Evolutionary conservation across 352 stramenopile genomes (phyloP).

Genomic region (Phytopythium oedochilum): DNA sequence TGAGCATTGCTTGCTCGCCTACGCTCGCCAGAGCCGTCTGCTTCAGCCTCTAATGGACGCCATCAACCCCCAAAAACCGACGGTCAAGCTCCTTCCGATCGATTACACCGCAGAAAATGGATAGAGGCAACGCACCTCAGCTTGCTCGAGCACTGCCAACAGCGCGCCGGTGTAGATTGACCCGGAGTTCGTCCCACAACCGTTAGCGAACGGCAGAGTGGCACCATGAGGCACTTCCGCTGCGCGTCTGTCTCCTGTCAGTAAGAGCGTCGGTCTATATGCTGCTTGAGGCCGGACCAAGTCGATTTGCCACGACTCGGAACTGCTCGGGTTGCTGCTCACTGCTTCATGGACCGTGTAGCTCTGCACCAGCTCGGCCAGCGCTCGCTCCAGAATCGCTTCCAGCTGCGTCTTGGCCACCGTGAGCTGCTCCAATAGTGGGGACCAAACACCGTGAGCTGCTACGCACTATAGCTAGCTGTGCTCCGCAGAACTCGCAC

Average conservation of each 20-base stretch:
- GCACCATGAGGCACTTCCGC: too few species aligned
- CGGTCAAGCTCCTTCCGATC: background rate
- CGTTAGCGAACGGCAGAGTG: constrained; percentile 23
- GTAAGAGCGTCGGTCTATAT: background rate
- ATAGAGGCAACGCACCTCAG: constrained; percentile 45
- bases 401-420: constrained; percentile 32
- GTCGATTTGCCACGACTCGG: constrained; percentile 3
- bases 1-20: constrained; percentile 32
- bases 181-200: constrained; percentile 25
- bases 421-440: constrained; percentile 19
- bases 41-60: constrained; percentile 26
- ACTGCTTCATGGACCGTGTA: constrained; percentile 9
- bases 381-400: constrained; percentile 14
- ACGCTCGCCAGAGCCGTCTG: constrained; percentile 24
- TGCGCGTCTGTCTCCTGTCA: background rate
- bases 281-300: constrained; percentile 10
- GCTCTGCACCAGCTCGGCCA: constrained; percentile 25
- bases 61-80: background rate
- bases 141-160: constrained; percentile 36
- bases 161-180: constrained; percentile 48
- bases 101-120: too few species aligned
- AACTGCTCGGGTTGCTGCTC: background rate
- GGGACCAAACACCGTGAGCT: too few species aligned
- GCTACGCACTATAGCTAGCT: too few species aligned
- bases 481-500: constrained; percentile 10